Evolutionary conservation across 2,329 filamentous ascomycete genomes (phyloP).

Genomic region (Cercospora sesami): DNA sequence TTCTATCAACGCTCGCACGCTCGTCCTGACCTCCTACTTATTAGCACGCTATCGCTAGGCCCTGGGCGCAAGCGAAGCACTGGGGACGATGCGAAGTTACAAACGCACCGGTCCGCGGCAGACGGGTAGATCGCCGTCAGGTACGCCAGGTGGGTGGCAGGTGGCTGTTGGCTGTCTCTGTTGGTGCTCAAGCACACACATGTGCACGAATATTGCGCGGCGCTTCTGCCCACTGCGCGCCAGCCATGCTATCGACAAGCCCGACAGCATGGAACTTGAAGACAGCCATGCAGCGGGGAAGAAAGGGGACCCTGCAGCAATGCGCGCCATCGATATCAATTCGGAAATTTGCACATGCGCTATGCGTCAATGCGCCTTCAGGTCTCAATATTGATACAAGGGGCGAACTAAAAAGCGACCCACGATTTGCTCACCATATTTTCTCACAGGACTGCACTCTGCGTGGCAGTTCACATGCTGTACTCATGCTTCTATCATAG

Average conservation of each 20-base stretch:
- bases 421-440: neutral
- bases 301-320: neutral
- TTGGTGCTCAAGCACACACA: neutral
- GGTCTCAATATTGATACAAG: neutral
- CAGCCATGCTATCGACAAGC: neutral
- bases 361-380: neutral
- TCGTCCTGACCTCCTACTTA: neutral
- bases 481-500: neutral
- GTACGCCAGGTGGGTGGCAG: neutral
- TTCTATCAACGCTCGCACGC: neutral
- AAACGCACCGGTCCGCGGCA: neutral
- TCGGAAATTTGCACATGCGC: neutral
- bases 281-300: neutral
- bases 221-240: neutral
- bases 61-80: neutral
- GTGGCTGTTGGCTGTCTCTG: neutral
- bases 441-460: neutral
- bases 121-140: neutral
- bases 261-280: neutral
- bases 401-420: neutral
- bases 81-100: neutral
- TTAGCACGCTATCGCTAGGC: neutral
- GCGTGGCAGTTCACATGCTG: neutral
- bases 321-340: neutral
- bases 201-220: neutral